phyloP scores from a whole-genome alignment of 108 stramenopile species.

The Asterionellopsis glacialis region DNA sequence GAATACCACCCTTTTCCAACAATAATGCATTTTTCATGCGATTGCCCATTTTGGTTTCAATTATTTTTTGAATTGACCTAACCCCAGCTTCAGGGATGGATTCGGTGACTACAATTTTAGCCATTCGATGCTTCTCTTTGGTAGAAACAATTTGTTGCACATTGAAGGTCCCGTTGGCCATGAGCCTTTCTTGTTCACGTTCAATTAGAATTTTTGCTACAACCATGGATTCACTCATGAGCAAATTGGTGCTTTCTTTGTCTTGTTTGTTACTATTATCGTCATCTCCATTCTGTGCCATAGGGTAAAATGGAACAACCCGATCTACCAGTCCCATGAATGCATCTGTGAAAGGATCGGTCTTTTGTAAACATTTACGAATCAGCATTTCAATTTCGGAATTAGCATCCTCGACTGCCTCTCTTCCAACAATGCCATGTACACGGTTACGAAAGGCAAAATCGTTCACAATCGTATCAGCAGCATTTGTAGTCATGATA shows the following conservation, averaged over 20 bases:
- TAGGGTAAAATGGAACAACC: not conserved
- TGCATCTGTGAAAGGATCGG: not conserved
- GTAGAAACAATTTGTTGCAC: not conserved
- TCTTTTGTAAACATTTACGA: no score
- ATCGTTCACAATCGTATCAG: no score
- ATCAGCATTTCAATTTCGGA: no score
- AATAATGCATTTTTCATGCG: not conserved
- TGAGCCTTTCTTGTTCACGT: not conserved
- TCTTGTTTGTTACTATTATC: no score
- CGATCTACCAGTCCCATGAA: not conserved
- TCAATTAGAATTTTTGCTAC: conserved; percentile 4
- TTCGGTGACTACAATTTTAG: conserved; percentile 1
- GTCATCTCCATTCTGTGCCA: no score
- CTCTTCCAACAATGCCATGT: no score
- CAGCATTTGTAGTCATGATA: conserved; percentile 1
- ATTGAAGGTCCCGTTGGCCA: not conserved
- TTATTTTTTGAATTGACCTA: not conserved
- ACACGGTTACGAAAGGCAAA: no score
- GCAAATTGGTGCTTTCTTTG: not conserved
- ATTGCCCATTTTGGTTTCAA: not conserved
- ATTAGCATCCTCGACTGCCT: no score
- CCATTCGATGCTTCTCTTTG: not conserved
- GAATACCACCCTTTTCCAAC: not conserved
- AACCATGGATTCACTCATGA: not conserved
- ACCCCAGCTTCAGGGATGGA: conserved; percentile 3